Base-by-base conservation (phyloP, 345 rosid genomes). In the Capsella bursapastoris region DNA sequence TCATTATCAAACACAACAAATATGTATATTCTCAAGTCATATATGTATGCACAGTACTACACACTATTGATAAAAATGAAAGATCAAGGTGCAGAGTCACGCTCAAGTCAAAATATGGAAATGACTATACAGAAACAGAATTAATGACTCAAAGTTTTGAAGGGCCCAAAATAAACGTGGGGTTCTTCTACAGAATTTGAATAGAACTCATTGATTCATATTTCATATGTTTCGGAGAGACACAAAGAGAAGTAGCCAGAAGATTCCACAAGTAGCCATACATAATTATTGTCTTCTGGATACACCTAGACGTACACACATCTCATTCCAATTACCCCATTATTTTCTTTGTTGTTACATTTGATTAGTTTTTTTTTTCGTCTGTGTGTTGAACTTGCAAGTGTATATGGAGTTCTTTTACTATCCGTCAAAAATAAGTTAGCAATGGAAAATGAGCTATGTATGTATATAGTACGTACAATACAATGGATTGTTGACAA, bases 71-170 rank as follows among this genome's bases (percentile, higher is more conserved):
- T 57, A 55, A 22, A 56, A 72, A 31, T 32, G 48, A 41, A 67
- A 22, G 25, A 67, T 40, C 12, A 50, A 18, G 38, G 25, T 8
- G 68, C 11, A 43, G 37, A 29, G 64, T 55, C 58, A 34, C 27
- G 52, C 37, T 53, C 45, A 25, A 70, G 59, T 69, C 64, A 63
- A 62, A 22, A 70, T 38, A 55, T 38, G 12, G 57, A 61, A 69
- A 69, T 55, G 75, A 76, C 70, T 69, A 62, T 44, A 44, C 64
- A 61, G 3, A 51, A 75, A 60, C 64, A 43, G 12, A 41, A 75
- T 25, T n/a, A 68, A 53, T 68, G 79, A 45, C 47, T 67, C 74
- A 61, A 43, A 60, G 18, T 67, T 51, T 55, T 15, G 25, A 43
- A 60, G 34, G 68, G 79, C 25, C 73, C 78, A 3, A 50, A 22